A percentile compares a stretch with the other conserved stretches of the same genome.
Evolutionary conservation across 1,284 basidiomycete species (phyloP).

Genomic region (Prillingera fragicola): DNA sequence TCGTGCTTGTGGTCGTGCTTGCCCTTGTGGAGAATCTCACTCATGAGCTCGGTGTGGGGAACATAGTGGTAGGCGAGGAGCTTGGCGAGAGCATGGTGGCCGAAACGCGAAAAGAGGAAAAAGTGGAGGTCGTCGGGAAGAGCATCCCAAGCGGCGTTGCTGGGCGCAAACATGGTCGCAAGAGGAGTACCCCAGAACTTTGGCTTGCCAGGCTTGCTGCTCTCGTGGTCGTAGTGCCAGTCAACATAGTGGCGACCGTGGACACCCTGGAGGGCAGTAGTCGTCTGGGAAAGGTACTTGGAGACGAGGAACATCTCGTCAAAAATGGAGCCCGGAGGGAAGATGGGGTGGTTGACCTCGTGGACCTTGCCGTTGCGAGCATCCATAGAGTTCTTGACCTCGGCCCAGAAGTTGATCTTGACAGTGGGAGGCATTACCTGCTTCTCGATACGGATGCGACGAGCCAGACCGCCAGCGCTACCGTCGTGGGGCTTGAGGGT

Average conservation of each 20-base stretch:
- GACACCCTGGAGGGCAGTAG: conserved; percentile 58
- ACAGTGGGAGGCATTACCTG: conserved; percentile 47
- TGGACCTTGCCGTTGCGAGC: conserved; percentile 64
- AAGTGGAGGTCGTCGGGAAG: conserved; percentile 57
- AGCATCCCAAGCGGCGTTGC: conserved; percentile 58
- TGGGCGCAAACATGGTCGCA: conserved; percentile 62
- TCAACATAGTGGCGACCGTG: conserved; percentile 50
- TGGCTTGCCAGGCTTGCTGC: conserved; percentile 45
- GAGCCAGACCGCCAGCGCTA: conserved; percentile 54
- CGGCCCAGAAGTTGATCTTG: conserved; percentile 57
- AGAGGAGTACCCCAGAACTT: conserved; percentile 53
- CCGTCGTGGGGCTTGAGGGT: conserved; percentile 55
- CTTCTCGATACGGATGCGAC: conserved; percentile 57
- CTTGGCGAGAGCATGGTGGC: conserved; percentile 56
- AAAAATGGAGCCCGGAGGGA: conserved; percentile 61
- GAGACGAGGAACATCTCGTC: conserved; percentile 57
- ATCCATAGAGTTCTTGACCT: conserved; percentile 49
- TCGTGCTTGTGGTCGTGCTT: conserved; percentile 9
- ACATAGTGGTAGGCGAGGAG: conserved; percentile 63
- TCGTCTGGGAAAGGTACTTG: conserved; percentile 56
- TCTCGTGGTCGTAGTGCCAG: conserved; percentile 50
- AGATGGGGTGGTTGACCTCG: conserved; percentile 57
- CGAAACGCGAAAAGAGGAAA: conserved; percentile 66
- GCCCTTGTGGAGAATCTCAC: conserved; percentile 52
- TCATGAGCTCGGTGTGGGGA: conserved; percentile 56